Percentiles rank a stretch among this genome's conserved stretches.
These are phyloP conservation scores for Trichoderma koningii DNA, from an alignment of 2,329 filamentous ascomycete genomes.

Conservation along the genomic window DNA sequence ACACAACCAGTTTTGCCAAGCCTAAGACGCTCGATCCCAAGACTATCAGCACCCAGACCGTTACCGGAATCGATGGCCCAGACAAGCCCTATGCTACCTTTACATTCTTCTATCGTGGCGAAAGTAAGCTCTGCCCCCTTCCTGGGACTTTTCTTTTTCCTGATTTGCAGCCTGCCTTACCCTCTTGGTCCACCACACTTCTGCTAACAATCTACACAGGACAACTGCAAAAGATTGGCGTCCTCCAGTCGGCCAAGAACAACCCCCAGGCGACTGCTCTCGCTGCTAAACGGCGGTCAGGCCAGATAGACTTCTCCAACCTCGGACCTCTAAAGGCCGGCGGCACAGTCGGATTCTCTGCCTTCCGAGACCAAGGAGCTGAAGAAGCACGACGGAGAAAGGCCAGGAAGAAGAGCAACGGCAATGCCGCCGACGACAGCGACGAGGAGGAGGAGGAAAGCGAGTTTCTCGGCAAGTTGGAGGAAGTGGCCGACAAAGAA, in stretches of 20 bases:
- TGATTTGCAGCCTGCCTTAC: too few species aligned
- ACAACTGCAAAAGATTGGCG: conserved; percentile 95
- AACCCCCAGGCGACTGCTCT: conserved; percentile 61
- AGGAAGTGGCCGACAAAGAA: conserved; percentile 64
- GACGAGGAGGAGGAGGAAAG: conserved; percentile 72
- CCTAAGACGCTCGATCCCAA: conserved; percentile 95
- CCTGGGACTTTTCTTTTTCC: too few species aligned
- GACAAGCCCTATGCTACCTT: conserved; percentile 96
- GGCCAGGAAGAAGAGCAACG: conserved; percentile 63
- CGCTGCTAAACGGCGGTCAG: conserved; percentile 74
- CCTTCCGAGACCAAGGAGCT: conserved; percentile 73
- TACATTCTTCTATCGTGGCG: conserved; percentile 95
- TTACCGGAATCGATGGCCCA: conserved; percentile 95
- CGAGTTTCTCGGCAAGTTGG: conserved; percentile 64
- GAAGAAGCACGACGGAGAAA: conserved; percentile 58
- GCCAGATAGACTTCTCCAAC: conserved; percentile 81
- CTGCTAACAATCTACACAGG: conserved; percentile 54
- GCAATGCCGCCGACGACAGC: conserved; percentile 70
- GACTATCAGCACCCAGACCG: conserved; percentile 96
- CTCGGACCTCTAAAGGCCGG: conserved; percentile 80
- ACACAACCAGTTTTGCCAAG: conserved; percentile 97
- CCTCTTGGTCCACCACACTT: neutral
- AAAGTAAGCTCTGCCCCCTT: conserved; percentile 62
- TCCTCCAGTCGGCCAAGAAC: conserved; percentile 69
- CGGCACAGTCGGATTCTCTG: conserved; percentile 87